Conservation (phyloP, 1,139 yeast genomes). For the Schwanniomyces etchellsii region DNA sequence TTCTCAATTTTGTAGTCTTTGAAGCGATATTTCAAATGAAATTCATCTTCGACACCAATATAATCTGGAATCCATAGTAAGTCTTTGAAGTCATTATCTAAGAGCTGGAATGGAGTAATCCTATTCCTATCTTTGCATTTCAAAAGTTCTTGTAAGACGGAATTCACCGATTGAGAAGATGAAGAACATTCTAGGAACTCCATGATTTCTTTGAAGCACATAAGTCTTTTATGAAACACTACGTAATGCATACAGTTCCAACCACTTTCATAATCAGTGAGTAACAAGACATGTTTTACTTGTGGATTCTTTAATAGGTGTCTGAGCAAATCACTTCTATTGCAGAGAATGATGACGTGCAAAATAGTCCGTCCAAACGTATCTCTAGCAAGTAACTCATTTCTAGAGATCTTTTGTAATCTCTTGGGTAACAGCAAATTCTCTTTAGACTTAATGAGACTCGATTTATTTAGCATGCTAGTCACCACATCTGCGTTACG, state of each 20-base stretch:
- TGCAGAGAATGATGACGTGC: slow-evolving; percentile 53
- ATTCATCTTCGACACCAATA: slow-evolving; percentile 27
- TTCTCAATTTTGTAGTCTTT: not conserved
- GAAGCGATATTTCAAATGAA: slow-evolving; percentile 19
- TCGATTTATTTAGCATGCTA: slow-evolving; percentile 10
- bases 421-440: slow-evolving; percentile 6
- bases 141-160: slow-evolving; percentile 31
- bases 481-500: slow-evolving; percentile 12
- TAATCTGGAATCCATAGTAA: slow-evolving; percentile 41
- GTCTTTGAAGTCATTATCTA: slow-evolving; percentile 38
- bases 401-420: slow-evolving; percentile 29
- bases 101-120: slow-evolving; percentile 56
- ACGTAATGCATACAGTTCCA: slow-evolving; percentile 81
- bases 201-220: slow-evolving; percentile 49
- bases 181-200: slow-evolving; percentile 21
- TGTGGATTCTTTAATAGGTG: slow-evolving; percentile 45
- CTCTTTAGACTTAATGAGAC: slow-evolving; percentile 5
- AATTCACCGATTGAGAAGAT: slow-evolving; percentile 12
- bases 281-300: slow-evolving; percentile 25
- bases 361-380: slow-evolving; percentile 67
- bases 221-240: slow-evolving; percentile 52
- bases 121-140: slow-evolving; percentile 65
- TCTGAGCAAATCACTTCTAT: slow-evolving; percentile 41
- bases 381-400: slow-evolving; percentile 51
- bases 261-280: slow-evolving; percentile 69